Evolutionary conservation across 2,329 filamentous ascomycete genomes (phyloP).

Genomic region (Cercospora sp.): DNA sequence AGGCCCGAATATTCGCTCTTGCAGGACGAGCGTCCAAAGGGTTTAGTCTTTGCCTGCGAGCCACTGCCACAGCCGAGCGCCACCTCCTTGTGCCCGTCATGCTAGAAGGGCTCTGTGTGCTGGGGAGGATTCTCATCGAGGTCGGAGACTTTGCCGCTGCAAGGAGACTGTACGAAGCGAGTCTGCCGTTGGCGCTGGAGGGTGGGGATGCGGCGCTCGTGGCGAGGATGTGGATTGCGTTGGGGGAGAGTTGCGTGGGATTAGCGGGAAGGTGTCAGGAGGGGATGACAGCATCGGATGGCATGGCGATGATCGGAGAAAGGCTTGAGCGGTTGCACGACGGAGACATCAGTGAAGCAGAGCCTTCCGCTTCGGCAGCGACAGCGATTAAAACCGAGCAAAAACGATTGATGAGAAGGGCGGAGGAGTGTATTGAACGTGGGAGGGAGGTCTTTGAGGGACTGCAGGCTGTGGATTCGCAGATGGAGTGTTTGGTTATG

Average conservation of each 20-base stretch:
- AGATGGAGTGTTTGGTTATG: conserved; percentile 79
- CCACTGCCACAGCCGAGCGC: conserved; percentile 70
- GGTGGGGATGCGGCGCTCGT: conserved; percentile 62
- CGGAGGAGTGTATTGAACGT: conserved; percentile 34
- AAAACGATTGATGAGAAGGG: conserved; percentile 30
- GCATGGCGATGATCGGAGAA: neutral
- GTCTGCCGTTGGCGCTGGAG: conserved; percentile 73
- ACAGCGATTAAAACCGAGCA: conserved; percentile 19
- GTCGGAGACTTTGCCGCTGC: conserved; percentile 71
- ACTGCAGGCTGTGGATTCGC: conserved; percentile 67
- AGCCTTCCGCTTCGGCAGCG: conserved; percentile 23
- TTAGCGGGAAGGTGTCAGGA: conserved; percentile 56
- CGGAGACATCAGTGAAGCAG: conserved; percentile 22
- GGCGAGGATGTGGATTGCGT: conserved; percentile 66
- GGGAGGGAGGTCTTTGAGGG: conserved; percentile 58
- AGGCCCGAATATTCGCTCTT: conserved; percentile 68
- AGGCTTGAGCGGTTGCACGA: neutral
- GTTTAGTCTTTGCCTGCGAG: conserved; percentile 74
- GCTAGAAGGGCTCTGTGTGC: conserved; percentile 68
- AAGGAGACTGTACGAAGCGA: conserved; percentile 62
- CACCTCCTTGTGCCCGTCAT: conserved; percentile 67
- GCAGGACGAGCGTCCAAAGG: conserved; percentile 70
- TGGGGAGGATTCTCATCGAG: conserved; percentile 68
- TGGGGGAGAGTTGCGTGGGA: conserved; percentile 79
- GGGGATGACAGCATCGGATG: neutral